Conservation (phyloP, 768 basidiomycete genomes). For the Tylopilus intermedius region DNA sequence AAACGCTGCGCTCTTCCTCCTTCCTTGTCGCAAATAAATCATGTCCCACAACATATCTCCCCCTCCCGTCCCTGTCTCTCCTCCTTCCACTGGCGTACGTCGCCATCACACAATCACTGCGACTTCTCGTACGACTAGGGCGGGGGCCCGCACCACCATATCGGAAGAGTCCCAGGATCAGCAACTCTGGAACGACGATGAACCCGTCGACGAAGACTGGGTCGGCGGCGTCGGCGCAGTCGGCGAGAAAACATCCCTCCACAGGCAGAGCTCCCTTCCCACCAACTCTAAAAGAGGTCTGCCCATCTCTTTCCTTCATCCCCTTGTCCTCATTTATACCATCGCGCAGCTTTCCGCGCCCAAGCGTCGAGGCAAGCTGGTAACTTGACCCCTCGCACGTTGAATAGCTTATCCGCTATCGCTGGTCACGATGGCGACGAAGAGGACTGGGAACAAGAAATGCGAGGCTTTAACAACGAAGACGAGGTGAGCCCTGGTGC, state of each 20-base stretch:
- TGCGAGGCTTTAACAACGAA: slow-evolving; percentile 52
- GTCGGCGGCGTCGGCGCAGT: slow-evolving; percentile 77
- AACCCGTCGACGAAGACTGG: slow-evolving; percentile 76
- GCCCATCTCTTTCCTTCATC: slow-evolving; percentile 11
- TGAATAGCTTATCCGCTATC: slow-evolving; percentile 82
- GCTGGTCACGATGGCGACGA: slow-evolving; percentile 85
- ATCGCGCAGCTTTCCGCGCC: slow-evolving; percentile 45
- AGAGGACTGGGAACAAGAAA: slow-evolving; percentile 77
- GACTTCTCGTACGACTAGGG: slow-evolving; percentile 59
- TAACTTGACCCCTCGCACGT: slow-evolving; percentile 60
- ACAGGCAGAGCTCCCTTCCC: slow-evolving; percentile 76
- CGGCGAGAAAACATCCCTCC: slow-evolving; percentile 74
- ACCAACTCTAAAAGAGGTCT: slow-evolving; percentile 74
- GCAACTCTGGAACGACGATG: slow-evolving; percentile 67
- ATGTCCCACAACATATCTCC: slow-evolving; percentile 43
- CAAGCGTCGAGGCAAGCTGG: slow-evolving; percentile 51
- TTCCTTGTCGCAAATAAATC: neutral
- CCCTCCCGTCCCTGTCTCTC: slow-evolving; percentile 36
- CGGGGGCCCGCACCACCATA: slow-evolving; percentile 56
- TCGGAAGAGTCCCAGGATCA: slow-evolving; percentile 62
- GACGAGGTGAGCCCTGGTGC: slow-evolving; percentile 52
- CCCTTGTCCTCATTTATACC: slow-evolving; percentile 2
- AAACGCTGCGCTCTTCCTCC: slow-evolving; percentile 2
- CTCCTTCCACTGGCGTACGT: slow-evolving; percentile 50
- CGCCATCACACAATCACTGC: slow-evolving; percentile 82